These are phyloP conservation scores for Gremmenia infestans DNA, from an alignment of 2,329 filamentous ascomycete species.

Conservation along the genomic window DNA sequence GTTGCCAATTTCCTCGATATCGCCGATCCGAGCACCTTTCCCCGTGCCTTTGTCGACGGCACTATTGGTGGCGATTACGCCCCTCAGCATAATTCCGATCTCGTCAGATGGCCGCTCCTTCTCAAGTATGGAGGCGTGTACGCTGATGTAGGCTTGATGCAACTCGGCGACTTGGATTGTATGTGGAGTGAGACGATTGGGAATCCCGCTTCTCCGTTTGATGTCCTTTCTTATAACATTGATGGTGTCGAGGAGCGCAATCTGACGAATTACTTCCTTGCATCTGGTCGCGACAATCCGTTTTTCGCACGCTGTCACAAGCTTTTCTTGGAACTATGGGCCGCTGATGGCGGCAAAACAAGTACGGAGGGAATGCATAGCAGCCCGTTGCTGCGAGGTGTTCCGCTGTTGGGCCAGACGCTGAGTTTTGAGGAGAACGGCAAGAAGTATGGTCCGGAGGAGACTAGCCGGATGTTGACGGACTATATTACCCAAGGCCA, in stretches of 20 bases:
- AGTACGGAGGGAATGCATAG: slow-evolving; percentile 47
- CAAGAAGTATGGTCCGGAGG: slow-evolving; percentile 34
- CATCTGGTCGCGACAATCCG: slow-evolving; percentile 36
- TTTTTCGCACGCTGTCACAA: slow-evolving; percentile 45
- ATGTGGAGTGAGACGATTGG: slow-evolving; percentile 48
- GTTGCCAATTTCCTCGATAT: slow-evolving; percentile 45
- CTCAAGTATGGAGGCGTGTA: slow-evolving; percentile 54
- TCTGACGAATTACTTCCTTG: slow-evolving; percentile 48
- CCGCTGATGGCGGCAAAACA: slow-evolving; percentile 37
- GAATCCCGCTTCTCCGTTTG: slow-evolving; percentile 40
- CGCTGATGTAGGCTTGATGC: slow-evolving; percentile 51
- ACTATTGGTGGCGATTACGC: slow-evolving; percentile 45
- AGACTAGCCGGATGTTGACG: slow-evolving; percentile 40
- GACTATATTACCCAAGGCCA: slow-evolving; percentile 56
- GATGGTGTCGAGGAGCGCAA: slow-evolving; percentile 33
- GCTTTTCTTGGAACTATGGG: slow-evolving; percentile 49
- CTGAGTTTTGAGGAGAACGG: slow-evolving; percentile 26
- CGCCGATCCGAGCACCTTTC: slow-evolving; percentile 40
- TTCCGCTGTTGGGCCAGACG: slow-evolving; percentile 33
- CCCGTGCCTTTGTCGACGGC: slow-evolving; percentile 45
- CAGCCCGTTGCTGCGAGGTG: slow-evolving; percentile 42
- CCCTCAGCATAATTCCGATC: slow-evolving; percentile 51
- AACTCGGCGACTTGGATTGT: slow-evolving; percentile 51
- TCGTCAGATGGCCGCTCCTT: slow-evolving; percentile 53
- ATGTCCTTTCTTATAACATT: slow-evolving; percentile 43